phyloP scores from a whole-genome alignment of 2,329 filamentous ascomycete genomes.

The Onygenales sp. region DNA sequence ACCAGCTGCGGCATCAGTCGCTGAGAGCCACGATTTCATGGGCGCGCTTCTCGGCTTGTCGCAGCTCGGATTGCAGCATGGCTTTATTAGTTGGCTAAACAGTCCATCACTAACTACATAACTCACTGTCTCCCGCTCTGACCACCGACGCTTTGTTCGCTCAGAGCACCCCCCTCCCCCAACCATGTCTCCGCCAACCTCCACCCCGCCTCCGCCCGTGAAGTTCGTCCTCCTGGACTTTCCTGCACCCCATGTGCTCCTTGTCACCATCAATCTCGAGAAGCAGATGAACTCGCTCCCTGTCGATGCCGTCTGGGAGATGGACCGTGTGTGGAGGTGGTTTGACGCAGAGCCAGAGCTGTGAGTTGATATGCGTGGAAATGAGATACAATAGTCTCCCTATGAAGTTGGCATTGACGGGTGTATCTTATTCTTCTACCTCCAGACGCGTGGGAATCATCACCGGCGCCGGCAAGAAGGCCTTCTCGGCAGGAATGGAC shows the following conservation, averaged over 20 bases:
- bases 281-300: constrained; percentile 33
- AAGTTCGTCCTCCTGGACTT: constrained; percentile 17
- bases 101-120: too few relatives aligned
- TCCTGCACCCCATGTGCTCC: constrained; percentile 33
- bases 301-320: constrained; percentile 27
- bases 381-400: background rate
- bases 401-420: background rate
- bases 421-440: constrained; percentile 3
- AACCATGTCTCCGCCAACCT: constrained; percentile 4
- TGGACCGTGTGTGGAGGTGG: constrained; percentile 31
- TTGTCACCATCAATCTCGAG: constrained; percentile 35
- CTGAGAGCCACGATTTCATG: too few relatives aligned
- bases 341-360: constrained; percentile 32
- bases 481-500: constrained; percentile 37
- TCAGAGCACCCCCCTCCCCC: too few relatives aligned
- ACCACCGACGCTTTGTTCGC: too few relatives aligned
- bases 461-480: constrained; percentile 33
- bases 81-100: too few relatives aligned
- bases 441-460: constrained; percentile 35
- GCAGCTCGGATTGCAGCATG: too few relatives aligned
- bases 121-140: too few relatives aligned
- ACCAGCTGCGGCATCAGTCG: too few relatives aligned
- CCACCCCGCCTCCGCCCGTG: constrained; percentile 8
- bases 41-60: too few relatives aligned
- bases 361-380: constrained; percentile 9